Evolutionary conservation across 169 alveolate species (phyloP), one percentile per base, ranked within the genome.

Genomic region (Perkinsus marinus): DNA sequence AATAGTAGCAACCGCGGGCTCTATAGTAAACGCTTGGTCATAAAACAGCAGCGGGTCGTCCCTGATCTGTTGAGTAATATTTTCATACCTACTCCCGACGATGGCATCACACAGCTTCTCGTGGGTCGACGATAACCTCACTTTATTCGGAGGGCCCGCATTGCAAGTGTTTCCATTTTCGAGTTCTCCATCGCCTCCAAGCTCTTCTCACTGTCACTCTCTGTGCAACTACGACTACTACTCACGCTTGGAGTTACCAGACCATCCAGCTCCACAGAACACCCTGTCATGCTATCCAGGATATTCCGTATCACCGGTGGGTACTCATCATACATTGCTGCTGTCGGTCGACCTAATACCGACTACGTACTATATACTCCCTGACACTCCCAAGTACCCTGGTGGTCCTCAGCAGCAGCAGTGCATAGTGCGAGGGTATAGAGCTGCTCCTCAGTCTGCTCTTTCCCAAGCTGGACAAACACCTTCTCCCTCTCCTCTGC

Each of bases 361-460:
- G 39, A 95, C 91, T 68, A 19, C 79, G 79, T 2, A 13, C 37
- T 0, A 19, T 19, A 16, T 96, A 94, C 96, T 92, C 96, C 98
- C 92, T 95, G 95, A 46, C 96, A 93, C 43, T 96, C 97, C 92
- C 96, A 98, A 10, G 95, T 90, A 90, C 96, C 98, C 37, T 95
- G 93, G 68, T 94, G 94, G 92, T 96, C 98, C 90, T 93, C 95
- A 22, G 94, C 96, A 39, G 94, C 96, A 39, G 94, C 94, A 92
- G 95, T 98, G 91, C 96, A 97, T 43, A 57, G 95, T 94, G 26
- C 95, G 95, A 46, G 95, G 95, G 92, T 96, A 97, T 91, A 93
- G 96, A 96, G 96, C 93, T 96, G 95, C 93, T 97, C 98, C 93
- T 97, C 98, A 41, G 96, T 97, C 92, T 97, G 98, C 94, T 97